Conservation (phyloP, 2,329 filamentous ascomycete species). For the Phyllosticta capitalensis region DNA sequence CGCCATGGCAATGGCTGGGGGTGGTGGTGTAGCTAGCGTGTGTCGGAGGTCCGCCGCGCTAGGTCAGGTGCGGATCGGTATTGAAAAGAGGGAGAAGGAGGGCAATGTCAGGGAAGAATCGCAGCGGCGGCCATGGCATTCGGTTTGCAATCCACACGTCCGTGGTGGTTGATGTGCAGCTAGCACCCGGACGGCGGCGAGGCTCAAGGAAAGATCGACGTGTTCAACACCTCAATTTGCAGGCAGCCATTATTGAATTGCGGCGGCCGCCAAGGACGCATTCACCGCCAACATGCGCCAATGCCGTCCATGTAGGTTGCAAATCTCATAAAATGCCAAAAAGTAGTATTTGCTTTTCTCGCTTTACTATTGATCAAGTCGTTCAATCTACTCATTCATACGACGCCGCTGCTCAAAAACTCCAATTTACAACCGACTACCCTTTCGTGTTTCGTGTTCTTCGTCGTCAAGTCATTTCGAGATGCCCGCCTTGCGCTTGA, state of each 20-base stretch:
- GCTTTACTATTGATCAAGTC: conserved; percentile 4
- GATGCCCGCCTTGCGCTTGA: conserved; percentile 63
- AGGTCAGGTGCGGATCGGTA: no score
- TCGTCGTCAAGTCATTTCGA: conserved; percentile 18
- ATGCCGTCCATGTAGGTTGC: no score
- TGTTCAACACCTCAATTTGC: neutral
- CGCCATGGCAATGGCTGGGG: neutral
- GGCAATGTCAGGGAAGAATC: no score
- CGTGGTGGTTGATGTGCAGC: no score
- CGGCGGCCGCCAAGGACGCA: neutral
- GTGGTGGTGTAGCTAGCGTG: no score
- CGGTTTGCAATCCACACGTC: no score
- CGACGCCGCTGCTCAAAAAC: neutral
- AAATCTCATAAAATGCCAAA: neutral
- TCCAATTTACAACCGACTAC: conserved; percentile 4
- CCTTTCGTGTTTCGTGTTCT: neutral
- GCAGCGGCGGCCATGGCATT: neutral
- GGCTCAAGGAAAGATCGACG: neutral
- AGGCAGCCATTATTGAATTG: neutral
- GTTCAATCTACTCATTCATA: conserved; percentile 1
- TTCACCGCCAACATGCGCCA: neutral
- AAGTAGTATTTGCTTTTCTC: conserved; percentile 1
- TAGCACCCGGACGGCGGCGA: neutral
- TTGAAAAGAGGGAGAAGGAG: no score
- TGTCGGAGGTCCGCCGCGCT: no score